Evolutionary conservation across 2,329 filamentous ascomycete species (phyloP).

Genomic region (Septoria petroselini): DNA sequence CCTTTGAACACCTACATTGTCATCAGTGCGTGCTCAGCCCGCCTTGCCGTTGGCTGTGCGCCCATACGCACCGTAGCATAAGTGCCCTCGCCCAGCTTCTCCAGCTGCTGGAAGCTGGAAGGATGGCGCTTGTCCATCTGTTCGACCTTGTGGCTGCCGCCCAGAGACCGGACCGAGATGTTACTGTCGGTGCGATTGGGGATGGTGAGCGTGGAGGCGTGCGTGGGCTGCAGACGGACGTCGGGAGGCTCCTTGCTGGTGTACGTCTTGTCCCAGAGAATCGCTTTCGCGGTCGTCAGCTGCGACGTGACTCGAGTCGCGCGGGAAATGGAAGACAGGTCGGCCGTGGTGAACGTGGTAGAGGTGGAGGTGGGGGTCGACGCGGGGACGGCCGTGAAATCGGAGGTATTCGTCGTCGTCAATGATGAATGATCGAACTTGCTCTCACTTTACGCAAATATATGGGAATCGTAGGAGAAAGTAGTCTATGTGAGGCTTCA

Average conservation of each 20-base stretch:
- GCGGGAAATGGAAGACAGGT: constrained; percentile 12
- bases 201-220: constrained; percentile 49
- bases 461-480: too few relatives aligned
- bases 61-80: constrained; percentile 78
- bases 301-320: constrained; percentile 9
- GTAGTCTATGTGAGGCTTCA: too few relatives aligned
- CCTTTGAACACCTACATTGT: constrained; percentile 88
- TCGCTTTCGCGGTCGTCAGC: constrained; percentile 49
- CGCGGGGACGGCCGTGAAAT: not conserved
- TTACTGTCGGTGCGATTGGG: constrained; percentile 51
- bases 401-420: too few relatives aligned
- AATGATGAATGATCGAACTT: too few relatives aligned
- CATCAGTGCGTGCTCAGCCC: not conserved
- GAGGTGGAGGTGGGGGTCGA: not conserved
- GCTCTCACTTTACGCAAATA: too few relatives aligned
- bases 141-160: constrained; percentile 42
- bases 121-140: constrained; percentile 91
- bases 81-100: constrained; percentile 95
- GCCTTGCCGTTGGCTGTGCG: too few relatives aligned
- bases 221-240: constrained; percentile 46
- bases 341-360: constrained; percentile 10
- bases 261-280: constrained; percentile 51
- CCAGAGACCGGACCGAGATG: constrained; percentile 49
- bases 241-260: constrained; percentile 46
- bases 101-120: constrained; percentile 97